These are phyloP conservation scores for Oryza rufipogon DNA, from an alignment of 176 grass and related monocot species.

Conservation along the genomic window DNA sequence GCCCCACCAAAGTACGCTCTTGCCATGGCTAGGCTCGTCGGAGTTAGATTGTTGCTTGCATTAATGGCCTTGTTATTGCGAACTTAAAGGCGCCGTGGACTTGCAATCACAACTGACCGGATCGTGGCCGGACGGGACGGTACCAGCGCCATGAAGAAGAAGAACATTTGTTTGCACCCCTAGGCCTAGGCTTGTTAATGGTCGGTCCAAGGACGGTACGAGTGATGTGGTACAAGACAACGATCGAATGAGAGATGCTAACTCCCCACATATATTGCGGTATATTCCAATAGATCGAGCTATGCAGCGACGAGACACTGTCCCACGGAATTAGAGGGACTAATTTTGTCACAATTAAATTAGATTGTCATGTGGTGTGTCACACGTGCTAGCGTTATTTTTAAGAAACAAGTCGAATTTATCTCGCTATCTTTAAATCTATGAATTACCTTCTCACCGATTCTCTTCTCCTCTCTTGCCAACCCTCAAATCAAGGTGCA, in stretches of 20 bases:
- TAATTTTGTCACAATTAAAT: background rate
- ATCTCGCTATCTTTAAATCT: too few species aligned
- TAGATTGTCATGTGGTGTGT: too few species aligned
- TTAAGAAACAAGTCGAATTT: too few species aligned
- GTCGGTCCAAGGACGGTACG: background rate
- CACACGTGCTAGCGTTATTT: too few species aligned
- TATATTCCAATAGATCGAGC: background rate
- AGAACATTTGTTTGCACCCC: background rate
- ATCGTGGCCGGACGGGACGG: background rate
- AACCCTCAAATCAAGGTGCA: too few species aligned
- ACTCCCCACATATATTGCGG: background rate
- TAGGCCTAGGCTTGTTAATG: background rate
- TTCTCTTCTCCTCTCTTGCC: too few species aligned
- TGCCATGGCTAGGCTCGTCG: background rate
- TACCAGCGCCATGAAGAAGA: slow-evolving; percentile 18
- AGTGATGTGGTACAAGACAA: background rate
- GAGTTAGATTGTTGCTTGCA: too few species aligned
- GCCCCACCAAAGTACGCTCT: background rate
- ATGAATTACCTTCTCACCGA: too few species aligned
- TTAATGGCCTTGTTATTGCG: background rate
- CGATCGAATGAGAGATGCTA: background rate
- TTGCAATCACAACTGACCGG: background rate
- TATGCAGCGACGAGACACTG: background rate
- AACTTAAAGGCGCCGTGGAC: background rate
- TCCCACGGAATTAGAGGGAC: background rate